phyloP scores from a whole-genome alignment of 306 rosid genomes.

The Cicer bijugum region DNA sequence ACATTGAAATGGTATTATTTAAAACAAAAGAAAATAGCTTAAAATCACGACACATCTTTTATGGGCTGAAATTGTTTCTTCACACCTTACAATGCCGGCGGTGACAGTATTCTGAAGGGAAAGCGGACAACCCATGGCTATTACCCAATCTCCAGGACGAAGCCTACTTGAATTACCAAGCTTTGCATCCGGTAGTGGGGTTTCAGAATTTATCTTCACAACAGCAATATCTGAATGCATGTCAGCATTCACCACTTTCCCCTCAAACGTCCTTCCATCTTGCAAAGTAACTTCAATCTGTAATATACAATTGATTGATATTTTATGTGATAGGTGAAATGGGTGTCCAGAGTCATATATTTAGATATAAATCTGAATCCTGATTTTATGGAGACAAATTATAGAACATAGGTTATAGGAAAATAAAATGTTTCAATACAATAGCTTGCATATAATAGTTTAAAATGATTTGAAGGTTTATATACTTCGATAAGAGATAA shows the following conservation, averaged over 20 bases:
- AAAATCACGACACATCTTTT: neutral
- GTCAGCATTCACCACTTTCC: conserved; percentile 78
- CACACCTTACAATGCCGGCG: conserved; percentile 90
- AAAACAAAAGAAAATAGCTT: neutral
- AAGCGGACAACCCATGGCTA: conserved; percentile 85
- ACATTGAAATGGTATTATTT: conserved; percentile 13
- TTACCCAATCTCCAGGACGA: conserved; percentile 94
- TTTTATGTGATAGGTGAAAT: conserved; percentile 5
- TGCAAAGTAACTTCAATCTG: conserved; percentile 89
- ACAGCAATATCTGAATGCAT: conserved; percentile 85
- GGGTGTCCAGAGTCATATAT: neutral
- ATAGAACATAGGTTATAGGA: neutral
- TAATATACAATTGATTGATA: neutral
- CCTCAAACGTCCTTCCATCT: conserved; percentile 92
- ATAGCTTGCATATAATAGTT: neutral
- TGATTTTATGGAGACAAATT: conserved; percentile 6
- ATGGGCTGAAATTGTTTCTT: conserved; percentile 17
- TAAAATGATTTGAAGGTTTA: conserved; percentile 19
- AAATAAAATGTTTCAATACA: neutral
- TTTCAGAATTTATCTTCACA: conserved; percentile 75
- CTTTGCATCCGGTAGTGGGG: conserved; percentile 81
- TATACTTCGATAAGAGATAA: neutral
- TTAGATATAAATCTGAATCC: neutral
- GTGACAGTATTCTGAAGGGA: conserved; percentile 94
- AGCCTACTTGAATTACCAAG: conserved; percentile 79